phyloP scores from a whole-genome alignment of 345 rosid species.

The Eucalyptus sideroxylon region DNA sequence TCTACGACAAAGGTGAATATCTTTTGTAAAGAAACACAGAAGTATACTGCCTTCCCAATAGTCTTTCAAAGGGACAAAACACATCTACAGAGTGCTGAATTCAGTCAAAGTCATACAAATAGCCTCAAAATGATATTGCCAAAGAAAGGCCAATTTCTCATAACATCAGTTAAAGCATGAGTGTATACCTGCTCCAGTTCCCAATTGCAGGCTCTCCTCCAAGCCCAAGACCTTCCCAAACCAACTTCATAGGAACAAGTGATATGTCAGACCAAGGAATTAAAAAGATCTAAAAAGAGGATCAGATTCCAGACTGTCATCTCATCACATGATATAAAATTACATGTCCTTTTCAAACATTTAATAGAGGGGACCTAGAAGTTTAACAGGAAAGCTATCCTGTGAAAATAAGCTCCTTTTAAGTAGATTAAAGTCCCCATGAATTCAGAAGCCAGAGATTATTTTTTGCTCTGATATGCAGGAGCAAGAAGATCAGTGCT shows the following conservation, averaged over 20 bases:
- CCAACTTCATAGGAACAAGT: slow-evolving; percentile 34
- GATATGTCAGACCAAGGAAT: neutral
- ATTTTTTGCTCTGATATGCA: neutral
- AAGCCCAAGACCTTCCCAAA: slow-evolving; percentile 94
- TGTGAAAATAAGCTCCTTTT: neutral
- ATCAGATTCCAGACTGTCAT: neutral
- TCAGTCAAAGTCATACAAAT: neutral
- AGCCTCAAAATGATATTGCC: neutral
- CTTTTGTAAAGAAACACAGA: neutral
- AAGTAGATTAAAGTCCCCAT: neutral
- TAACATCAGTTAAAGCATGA: neutral
- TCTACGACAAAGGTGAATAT: neutral
- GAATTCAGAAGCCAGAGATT: neutral
- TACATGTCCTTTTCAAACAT: neutral
- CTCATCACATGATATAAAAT: neutral
- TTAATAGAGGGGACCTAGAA: neutral
- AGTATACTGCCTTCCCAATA: neutral
- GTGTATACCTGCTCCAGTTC: slow-evolving; percentile 60
- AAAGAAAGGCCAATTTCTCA: neutral
- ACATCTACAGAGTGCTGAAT: neutral
- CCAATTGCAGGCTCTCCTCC: slow-evolving; percentile 68
- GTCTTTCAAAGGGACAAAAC: neutral
- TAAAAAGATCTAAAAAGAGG: neutral
- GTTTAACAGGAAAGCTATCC: neutral
- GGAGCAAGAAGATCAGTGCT: neutral